Evolutionary conservation across 2,329 filamentous ascomycete species (phyloP), one percentile per base, ranked within the genome.

Genomic region (Metarhizium rileyi): DNA sequence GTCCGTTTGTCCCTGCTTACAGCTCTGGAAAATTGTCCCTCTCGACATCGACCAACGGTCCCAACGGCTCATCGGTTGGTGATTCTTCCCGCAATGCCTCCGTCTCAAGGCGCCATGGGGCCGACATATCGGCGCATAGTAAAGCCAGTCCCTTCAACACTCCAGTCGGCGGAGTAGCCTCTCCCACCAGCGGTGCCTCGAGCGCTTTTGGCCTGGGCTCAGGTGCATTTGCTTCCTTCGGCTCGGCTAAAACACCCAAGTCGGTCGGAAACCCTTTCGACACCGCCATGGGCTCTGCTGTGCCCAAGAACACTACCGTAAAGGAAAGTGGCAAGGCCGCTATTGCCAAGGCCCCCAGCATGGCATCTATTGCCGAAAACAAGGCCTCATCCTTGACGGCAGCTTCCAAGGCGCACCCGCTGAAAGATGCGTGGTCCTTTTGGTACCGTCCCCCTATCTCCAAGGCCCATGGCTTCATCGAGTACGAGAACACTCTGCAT

Each of bases 361-460:
- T 74, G 70, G 64, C 69, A 50, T 68, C 74, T 50, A 72, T 77
- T 52, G 64, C 72, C 51, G 73, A 77, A 61, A 60, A 63, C 48
- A 64, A 56, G 45, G 50, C 55, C 14, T 49, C 58, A 20, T 53
- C 53, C n/a, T 65, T 69, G 50, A 67, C 68, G 48, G 65, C 68
- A 48, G 67, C 71, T 50, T 59, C 70, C 50, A 71, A 74, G 59
- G 60, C 64, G 53, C 69, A 70, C 55, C 76, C 79, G 52, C 76
- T 97, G 60, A 90, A 87, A 70, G 84, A 89, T 67, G 84, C 83
- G 55, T 98, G 93, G 93, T 84, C 95, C 30, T 89, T 97, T 66
- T 97, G 93, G 90, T 98, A 94, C 70, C 82, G 93, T 52, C 93
- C 93, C 36, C 93, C 93, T 46, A 95, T 94, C 60, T 90, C 89